Base-by-base conservation (phyloP, 108 stramenopile genomes). In the Aurantiochytrium sp. region DNA sequence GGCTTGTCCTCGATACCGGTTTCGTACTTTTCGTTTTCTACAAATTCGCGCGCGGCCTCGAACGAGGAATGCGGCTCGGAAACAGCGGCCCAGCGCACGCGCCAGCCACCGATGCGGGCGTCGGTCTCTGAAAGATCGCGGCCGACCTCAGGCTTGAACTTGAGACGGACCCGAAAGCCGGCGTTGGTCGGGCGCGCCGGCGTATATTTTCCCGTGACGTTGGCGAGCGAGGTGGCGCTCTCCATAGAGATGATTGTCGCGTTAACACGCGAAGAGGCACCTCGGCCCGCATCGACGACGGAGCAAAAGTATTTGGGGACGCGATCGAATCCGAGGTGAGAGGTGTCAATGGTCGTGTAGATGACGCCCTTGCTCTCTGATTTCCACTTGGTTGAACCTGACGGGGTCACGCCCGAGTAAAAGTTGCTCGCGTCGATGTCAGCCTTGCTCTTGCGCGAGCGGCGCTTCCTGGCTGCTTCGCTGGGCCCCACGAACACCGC, bases 221-320 rank as follows among this genome's bases (percentile, higher is more conserved):
- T 83, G 49, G 51, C 51, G 10, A 83, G 76, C 10, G 6, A 6
- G 12, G 49, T 28, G 12, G 28, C 49, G 28, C 43, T 45, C 10
- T 47, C 51, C 49, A 47, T 83, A 6, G 49, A 53, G 18, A 53
- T 12, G 1, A 83, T 28, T 0, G 76, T 83, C 19, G 51, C 76
- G 76, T 83, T 83, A 45, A 83, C 23, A 14, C 76, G 19, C n/a
- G 76, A 83, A 16, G 45, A 12, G 6, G 76, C 51, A 18, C 35
- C 64, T 14, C 64, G 64, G 64, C 64, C 42, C 42, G 64, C 14
- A 23, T 69, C 64, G 5, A 83, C 51, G 3, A 83, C 76, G 45
- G 76, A 83, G 76, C 76, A 83, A 83, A 53, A 83, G 76, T 83
- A 83, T 45, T 47, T 83, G 14, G 76, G 76, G 43, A 83, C 76